Evolutionary conservation across 1,284 basidiomycete genomes (phyloP), one percentile per base, ranked within the genome.

Genomic region (Sparassis latifolia): DNA sequence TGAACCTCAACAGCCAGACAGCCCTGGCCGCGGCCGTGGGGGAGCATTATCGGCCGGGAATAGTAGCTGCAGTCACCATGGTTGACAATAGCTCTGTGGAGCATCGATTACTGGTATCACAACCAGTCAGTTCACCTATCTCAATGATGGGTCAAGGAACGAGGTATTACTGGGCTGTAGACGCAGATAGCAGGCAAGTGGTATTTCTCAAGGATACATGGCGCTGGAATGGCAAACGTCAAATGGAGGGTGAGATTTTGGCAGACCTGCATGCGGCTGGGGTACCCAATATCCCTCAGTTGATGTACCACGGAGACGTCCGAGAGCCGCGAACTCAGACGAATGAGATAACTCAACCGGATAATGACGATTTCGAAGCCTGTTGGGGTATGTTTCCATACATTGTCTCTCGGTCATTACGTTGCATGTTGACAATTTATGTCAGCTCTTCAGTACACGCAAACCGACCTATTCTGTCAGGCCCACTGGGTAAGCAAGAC

Each of bases 131-230:
- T 5, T 33, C 46, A 2, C 52, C 56, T 2, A 7, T 50, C 3
- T 51, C 48, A 1, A 12, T 51, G 9, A 20, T 20, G 20, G 52
- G 52, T 10, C 48, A 52, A 2, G 50, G 37, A 6, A 55, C 51
- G 5, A 52, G 54, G 2, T 44, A 38, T 7, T 58, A 54, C 29
- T 55, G 54, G 54, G 54, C 54, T 3, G 51, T 58, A 3, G 32
- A 45, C 9, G 38, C 31, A 1, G 12, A 40, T 3, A 20, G 35
- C 27, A 20, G 20, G 20, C 31, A n/a, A 1, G 42, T 52, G 4
- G 46, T 44, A 2, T 47, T 53, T 20, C 45, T 58, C 7, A 58
- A 58, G 43, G 54, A 55, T 29, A 54, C 48, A 2, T 55, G 56
- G 54, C 47, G 20, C 20, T 20, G 54, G 6, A 35, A 50, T 37